phyloP scores from a whole-genome alignment of 2,329 filamentous ascomycete genomes.

The Ceratocystis ficicola region DNA sequence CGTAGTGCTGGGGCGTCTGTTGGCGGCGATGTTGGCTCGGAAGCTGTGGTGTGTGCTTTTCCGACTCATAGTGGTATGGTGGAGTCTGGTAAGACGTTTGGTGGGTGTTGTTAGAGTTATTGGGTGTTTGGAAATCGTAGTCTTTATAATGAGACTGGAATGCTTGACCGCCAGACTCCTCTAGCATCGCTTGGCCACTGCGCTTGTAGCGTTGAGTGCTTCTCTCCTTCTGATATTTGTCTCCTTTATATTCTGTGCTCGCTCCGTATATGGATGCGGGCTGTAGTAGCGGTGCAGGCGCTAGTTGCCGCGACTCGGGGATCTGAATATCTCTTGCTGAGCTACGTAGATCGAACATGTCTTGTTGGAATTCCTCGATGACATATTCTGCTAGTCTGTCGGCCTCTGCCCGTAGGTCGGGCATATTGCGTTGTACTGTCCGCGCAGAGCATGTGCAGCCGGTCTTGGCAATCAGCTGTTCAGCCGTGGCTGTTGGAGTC shows the following conservation, averaged over 20 bases:
- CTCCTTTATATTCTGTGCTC: neutral
- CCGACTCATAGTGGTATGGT: neutral
- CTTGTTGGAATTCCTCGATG: slow-evolving; percentile 20
- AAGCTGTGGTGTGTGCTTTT: neutral
- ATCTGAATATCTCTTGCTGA: slow-evolving; percentile 6
- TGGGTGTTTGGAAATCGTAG: neutral
- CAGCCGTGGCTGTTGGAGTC: slow-evolving; percentile 20
- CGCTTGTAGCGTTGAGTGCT: neutral
- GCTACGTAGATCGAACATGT: slow-evolving; percentile 10
- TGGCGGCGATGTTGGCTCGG: neutral
- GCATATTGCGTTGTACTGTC: slow-evolving; percentile 21
- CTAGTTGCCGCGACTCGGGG: neutral
- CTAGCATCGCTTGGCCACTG: neutral
- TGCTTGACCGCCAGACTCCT: neutral
- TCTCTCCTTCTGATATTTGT: neutral
- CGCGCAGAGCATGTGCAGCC: slow-evolving; percentile 20
- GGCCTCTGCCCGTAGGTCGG: slow-evolving; percentile 15
- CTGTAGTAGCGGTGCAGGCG: neutral
- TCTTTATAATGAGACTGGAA: neutral
- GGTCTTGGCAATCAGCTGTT: slow-evolving; percentile 20
- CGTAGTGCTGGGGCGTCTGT: neutral
- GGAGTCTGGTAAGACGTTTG: neutral
- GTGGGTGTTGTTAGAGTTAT: neutral
- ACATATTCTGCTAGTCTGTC: slow-evolving; percentile 19
- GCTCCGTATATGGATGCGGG: neutral